Conservation (phyloP, 345 rosid genomes). For the Populus alba region DNA sequence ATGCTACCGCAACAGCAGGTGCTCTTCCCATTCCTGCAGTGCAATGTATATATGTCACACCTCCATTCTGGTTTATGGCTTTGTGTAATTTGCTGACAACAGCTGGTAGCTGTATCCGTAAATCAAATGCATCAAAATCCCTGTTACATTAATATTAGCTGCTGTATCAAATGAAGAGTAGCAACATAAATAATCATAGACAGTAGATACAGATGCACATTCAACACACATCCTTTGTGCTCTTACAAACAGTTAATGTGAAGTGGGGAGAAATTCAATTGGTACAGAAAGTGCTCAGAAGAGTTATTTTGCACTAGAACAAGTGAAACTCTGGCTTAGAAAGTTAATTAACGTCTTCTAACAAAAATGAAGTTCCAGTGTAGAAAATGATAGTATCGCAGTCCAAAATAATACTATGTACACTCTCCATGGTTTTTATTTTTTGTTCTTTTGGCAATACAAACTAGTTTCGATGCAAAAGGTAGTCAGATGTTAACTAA, state of each 20-base stretch:
- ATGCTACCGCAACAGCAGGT: conserved; percentile 82
- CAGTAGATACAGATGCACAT: neutral
- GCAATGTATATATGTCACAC: conserved; percentile 88
- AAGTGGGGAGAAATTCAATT: neutral
- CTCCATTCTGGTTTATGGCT: conserved; percentile 75
- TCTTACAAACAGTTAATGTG: neutral
- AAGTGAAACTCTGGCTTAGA: neutral
- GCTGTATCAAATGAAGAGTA: conserved; percentile 6
- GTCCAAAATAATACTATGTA: neutral
- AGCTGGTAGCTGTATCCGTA: conserved; percentile 90
- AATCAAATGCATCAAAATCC: conserved; percentile 94
- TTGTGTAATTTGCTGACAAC: conserved; percentile 65
- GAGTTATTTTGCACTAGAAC: neutral
- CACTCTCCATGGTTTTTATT: neutral
- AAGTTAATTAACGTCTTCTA: neutral
- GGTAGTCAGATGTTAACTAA: neutral
- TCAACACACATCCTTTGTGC: neutral
- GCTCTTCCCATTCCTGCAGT: conserved; percentile 99
- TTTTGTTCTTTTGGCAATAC: neutral
- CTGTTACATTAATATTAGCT: conserved; percentile 43
- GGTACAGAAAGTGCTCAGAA: neutral
- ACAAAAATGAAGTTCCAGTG: neutral
- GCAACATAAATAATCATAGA: neutral
- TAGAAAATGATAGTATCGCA: neutral
- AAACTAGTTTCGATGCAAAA: neutral